Conservation (phyloP, 2,329 filamentous ascomycete species). For the Rhinocladiella similis region DNA sequence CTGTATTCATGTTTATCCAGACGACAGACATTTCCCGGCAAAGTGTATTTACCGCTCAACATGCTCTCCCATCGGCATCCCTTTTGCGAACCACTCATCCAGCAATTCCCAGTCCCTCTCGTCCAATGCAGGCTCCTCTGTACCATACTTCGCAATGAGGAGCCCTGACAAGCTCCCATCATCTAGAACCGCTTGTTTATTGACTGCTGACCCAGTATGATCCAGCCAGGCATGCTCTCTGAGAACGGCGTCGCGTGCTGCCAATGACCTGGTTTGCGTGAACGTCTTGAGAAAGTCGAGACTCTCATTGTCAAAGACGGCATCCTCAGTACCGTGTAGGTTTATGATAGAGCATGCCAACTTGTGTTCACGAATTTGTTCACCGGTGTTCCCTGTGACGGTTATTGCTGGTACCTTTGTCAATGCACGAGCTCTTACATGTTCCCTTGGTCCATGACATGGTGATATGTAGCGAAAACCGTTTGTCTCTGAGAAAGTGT, state of each 20-base stretch:
- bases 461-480: too few relatives aligned
- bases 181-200: constrained; percentile 3
- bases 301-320: constrained; percentile 14
- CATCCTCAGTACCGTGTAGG: constrained; percentile 20
- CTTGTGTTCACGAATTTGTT: constrained; percentile 23
- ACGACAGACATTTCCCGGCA: neutral
- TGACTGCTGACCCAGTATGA: constrained; percentile 1
- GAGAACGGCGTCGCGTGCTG: constrained; percentile 17
- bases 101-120: constrained; percentile 22
- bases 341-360: constrained; percentile 24
- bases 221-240: constrained; percentile 13
- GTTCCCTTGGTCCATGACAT: neutral
- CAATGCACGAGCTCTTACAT: neutral
- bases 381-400: constrained; percentile 19
- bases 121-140: constrained; percentile 16
- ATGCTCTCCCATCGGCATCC: constrained; percentile 18
- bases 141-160: constrained; percentile 20
- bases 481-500: too few relatives aligned
- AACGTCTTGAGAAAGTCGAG: constrained; percentile 21
- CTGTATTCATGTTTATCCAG: too few relatives aligned
- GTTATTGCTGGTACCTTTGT: neutral
- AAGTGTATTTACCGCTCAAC: constrained; percentile 11
- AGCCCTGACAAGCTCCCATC: constrained; percentile 12
- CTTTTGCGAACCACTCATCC: constrained; percentile 17
- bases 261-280: constrained; percentile 8